Conservation (phyloP, 129 eudicot species). For the Apium graveolens region DNA sequence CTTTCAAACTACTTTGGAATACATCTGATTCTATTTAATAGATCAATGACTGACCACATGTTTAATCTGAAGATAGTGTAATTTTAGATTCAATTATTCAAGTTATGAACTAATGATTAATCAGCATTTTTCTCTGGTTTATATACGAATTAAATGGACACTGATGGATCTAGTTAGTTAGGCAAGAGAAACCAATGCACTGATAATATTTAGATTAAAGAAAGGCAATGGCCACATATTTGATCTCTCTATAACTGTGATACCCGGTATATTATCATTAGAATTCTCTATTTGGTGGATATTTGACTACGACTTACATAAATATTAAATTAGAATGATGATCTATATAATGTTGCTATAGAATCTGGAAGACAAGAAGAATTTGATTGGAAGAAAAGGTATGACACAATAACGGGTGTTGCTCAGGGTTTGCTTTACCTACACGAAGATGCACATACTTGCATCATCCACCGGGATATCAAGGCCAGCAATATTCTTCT, state of each 20-base stretch:
- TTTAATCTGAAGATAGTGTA: neutral
- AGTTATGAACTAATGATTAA: neutral
- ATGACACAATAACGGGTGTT: constrained; percentile 50
- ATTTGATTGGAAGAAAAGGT: constrained; percentile 68
- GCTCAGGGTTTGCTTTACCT: constrained; percentile 75
- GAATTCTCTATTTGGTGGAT: neutral
- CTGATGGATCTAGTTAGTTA: neutral
- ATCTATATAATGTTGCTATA: constrained; percentile 17
- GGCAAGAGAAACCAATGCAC: neutral
- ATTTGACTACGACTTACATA: neutral
- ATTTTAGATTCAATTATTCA: neutral
- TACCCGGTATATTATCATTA: no score
- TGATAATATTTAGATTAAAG: neutral
- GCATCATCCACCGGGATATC: constrained; percentile 83
- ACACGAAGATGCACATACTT: constrained; percentile 64
- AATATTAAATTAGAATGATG: neutral
- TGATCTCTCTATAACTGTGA: no score
- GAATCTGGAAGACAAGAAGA: constrained; percentile 38
- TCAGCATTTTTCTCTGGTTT: neutral
- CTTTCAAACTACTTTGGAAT: no score
- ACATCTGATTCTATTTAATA: neutral
- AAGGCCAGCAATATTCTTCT: constrained; percentile 78
- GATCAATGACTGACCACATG: neutral
- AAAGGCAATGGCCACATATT: no score
- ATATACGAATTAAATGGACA: neutral